Evolutionary conservation across 2,329 filamentous ascomycete genomes (phyloP).

Genomic region (Xenosphaeropsis pyriputrescens): DNA sequence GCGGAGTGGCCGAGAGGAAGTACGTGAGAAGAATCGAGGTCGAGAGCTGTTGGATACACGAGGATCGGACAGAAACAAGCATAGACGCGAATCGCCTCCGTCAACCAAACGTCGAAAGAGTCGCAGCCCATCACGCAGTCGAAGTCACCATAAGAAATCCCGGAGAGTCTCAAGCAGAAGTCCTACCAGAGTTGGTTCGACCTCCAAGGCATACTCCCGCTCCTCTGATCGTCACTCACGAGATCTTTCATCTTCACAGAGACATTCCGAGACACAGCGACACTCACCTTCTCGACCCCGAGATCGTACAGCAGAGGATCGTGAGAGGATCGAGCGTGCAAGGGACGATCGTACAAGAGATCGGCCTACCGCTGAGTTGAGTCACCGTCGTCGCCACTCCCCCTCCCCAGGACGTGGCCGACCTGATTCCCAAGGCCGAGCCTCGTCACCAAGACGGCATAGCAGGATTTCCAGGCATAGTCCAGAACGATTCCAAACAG

Average conservation of each 20-base stretch:
- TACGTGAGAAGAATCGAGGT: slow-evolving; percentile 18
- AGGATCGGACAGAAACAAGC: slow-evolving; percentile 17
- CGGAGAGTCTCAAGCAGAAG: slow-evolving; percentile 15
- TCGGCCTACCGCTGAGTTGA: too few relatives aligned
- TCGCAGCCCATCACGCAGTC: slow-evolving; percentile 16
- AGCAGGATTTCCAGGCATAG: slow-evolving; percentile 7
- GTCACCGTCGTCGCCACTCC: slow-evolving; percentile 1
- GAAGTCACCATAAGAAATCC: slow-evolving; percentile 18
- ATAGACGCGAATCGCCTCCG: slow-evolving; percentile 15
- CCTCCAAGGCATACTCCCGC: slow-evolving; percentile 7
- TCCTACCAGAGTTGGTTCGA: slow-evolving; percentile 12
- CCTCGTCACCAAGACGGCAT: slow-evolving; percentile 7
- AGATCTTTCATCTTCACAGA: too few relatives aligned
- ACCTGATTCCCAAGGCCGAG: slow-evolving; percentile 4
- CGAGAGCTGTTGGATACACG: slow-evolving; percentile 19
- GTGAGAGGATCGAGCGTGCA: too few relatives aligned
- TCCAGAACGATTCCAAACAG: slow-evolving; percentile 6
- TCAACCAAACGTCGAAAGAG: slow-evolving; percentile 18
- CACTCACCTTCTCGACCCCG: slow-evolving; percentile 6
- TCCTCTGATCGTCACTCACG: too few relatives aligned
- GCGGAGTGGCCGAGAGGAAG: slow-evolving; percentile 15
- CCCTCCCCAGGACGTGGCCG: slow-evolving; percentile 10
- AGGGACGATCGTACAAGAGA: too few relatives aligned
- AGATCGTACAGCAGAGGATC: neutral
- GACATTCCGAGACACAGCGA: slow-evolving; percentile 11